Percentiles rank a stretch among this genome's conserved stretches.
These are phyloP conservation scores for Vicia villosa DNA, from an alignment of 306 rosid genomes.

Conservation along the genomic window DNA sequence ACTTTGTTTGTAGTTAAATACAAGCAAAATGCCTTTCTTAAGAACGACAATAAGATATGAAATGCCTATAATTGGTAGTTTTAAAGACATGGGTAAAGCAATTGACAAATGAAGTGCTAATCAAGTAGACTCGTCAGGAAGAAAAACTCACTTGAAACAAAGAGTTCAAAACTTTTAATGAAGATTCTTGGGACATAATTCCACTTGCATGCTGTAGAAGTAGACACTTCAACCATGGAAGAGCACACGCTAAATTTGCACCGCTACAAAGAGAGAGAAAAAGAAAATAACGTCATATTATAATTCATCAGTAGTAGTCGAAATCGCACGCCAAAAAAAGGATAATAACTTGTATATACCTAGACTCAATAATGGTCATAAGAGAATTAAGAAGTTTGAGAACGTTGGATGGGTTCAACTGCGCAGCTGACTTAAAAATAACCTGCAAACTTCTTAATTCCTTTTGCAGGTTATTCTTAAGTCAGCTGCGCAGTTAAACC, in stretches of 20 bases:
- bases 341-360: constrained; percentile 40
- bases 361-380: constrained; percentile 63
- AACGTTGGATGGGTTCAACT: constrained; percentile 61
- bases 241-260: constrained; percentile 74
- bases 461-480: constrained; percentile 72
- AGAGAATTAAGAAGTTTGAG: constrained; percentile 71
- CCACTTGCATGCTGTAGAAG: constrained; percentile 77
- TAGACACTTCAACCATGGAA: constrained; percentile 74
- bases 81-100: background rate
- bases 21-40: too few relatives aligned
- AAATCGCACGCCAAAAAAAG: background rate
- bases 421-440: constrained; percentile 66
- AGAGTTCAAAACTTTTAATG: constrained; percentile 70
- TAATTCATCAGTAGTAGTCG: constrained; percentile 1
- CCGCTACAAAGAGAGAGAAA: constrained; percentile 49
- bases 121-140: constrained; percentile 4
- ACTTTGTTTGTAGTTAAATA: too few relatives aligned
- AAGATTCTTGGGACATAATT: constrained; percentile 78
- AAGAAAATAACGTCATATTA: too few relatives aligned
- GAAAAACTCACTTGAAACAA: constrained; percentile 66
- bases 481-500: constrained; percentile 61
- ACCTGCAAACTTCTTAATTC: too few relatives aligned
- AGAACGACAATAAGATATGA: constrained; percentile 17
- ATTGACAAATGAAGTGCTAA: constrained; percentile 11
- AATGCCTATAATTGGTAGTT: constrained; percentile 5